Conservation (phyloP, 192 early-diverging fungal species). For the Dimargaris verticillata region DNA sequence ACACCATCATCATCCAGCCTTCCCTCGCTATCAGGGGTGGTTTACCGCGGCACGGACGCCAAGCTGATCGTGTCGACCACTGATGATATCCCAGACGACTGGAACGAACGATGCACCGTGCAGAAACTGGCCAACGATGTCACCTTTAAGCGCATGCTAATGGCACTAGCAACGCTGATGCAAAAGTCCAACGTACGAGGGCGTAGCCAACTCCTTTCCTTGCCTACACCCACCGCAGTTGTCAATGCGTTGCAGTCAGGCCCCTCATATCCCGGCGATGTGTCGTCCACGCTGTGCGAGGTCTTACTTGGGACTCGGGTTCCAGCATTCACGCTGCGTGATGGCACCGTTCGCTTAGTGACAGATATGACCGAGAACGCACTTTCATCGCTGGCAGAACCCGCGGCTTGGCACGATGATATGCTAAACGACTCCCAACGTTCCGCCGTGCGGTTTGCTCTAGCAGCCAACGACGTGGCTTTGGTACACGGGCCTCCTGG, state of each 20-base stretch:
- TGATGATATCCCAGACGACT: slow-evolving; percentile 38
- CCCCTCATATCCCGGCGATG: neutral
- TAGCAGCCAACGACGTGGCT: slow-evolving; percentile 43
- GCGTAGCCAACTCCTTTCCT: neutral
- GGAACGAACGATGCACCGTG: slow-evolving; percentile 39
- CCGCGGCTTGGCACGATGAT: slow-evolving; percentile 33
- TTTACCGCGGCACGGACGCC: slow-evolving; percentile 34
- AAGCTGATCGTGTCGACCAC: slow-evolving; percentile 46
- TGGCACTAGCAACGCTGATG: slow-evolving; percentile 18
- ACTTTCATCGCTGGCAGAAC: slow-evolving; percentile 12
- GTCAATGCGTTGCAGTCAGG: neutral
- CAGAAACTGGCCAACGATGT: slow-evolving; percentile 35
- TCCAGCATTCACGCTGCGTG: slow-evolving; percentile 14
- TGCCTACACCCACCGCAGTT: neutral
- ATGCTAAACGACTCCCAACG: slow-evolving; percentile 53
- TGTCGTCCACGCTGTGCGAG: slow-evolving; percentile 16
- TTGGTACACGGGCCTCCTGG: slow-evolving; percentile 80
- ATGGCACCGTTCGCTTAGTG: slow-evolving; percentile 18
- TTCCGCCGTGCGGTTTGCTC: slow-evolving; percentile 44
- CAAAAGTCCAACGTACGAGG: slow-evolving; percentile 17
- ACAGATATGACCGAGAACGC: slow-evolving; percentile 27
- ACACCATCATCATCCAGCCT: slow-evolving; percentile 10
- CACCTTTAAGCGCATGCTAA: slow-evolving; percentile 23
- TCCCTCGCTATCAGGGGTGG: slow-evolving; percentile 28
- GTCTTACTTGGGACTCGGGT: slow-evolving; percentile 28